A percentile compares a stretch with the other conserved stretches of the same genome.
These are phyloP conservation scores for Magnaporthiopsis incrustans DNA, from an alignment of 2,329 filamentous ascomycete species.

Conservation along the genomic window DNA sequence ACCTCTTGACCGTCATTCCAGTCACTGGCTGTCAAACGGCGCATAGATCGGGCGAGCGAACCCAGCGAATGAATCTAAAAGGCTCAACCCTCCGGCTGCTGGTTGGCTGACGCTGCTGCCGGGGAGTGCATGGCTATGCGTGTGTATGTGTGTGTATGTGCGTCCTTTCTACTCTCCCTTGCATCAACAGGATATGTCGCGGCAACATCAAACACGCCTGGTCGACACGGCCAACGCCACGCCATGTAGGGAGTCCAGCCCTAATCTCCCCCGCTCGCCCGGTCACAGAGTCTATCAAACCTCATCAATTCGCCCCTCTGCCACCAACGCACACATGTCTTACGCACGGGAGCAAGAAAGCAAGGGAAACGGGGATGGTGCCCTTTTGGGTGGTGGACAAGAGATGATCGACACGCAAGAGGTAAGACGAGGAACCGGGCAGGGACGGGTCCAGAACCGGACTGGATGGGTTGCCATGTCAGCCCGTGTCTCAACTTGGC, in stretches of 20 bases:
- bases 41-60: neutral
- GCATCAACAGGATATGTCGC: neutral
- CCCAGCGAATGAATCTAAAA: neutral
- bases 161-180: neutral
- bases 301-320: neutral
- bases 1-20: neutral
- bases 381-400: neutral
- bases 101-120: neutral
- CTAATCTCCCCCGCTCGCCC: no score
- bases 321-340: neutral
- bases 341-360: neutral
- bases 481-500: constrained; percentile 4
- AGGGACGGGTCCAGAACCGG: neutral
- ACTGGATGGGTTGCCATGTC: constrained; percentile 2
- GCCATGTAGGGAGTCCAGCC: neutral
- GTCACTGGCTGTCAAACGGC: neutral
- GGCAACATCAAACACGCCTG: neutral
- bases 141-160: neutral
- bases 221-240: neutral
- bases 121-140: neutral
- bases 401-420: neutral
- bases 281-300: neutral
- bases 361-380: neutral
- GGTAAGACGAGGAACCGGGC: neutral
- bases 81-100: neutral